Evolutionary conservation across 2,329 filamentous ascomycete species (phyloP).

Genomic region (Microdochium paspali): DNA sequence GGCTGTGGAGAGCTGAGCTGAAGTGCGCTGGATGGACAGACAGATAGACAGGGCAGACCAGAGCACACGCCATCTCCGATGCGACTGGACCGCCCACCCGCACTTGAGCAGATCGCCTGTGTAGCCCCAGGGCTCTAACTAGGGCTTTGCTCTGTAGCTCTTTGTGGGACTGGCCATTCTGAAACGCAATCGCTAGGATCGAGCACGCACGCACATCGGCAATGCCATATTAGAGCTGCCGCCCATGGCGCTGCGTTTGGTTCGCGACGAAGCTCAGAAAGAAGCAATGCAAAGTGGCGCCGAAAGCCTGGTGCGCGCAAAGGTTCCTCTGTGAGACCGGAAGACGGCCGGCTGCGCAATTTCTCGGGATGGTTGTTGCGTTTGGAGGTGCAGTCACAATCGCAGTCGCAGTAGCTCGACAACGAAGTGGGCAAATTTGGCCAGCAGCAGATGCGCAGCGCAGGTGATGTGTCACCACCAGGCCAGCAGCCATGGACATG

Average conservation of each 20-base stretch:
- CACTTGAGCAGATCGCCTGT: background rate
- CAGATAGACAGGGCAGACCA: too few species aligned
- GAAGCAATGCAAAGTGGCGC: background rate
- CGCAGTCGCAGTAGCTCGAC: background rate
- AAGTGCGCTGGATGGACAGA: too few species aligned
- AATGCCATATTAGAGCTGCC: background rate
- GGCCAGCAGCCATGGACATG: background rate
- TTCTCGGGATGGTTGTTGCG: too few species aligned
- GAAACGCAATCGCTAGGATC: background rate
- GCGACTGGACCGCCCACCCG: background rate
- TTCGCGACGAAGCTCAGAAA: background rate
- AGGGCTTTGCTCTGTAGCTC: too few species aligned
- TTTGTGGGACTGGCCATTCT: too few species aligned
- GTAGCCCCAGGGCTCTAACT: too few species aligned
- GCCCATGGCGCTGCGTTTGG: background rate
- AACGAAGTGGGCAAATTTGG: background rate
- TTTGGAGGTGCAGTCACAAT: background rate
- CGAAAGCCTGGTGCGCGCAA: background rate
- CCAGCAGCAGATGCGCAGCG: background rate
- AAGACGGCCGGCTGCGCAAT: too few species aligned
- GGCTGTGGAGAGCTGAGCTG: background rate
- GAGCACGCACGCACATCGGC: background rate
- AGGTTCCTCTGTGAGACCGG: background rate
- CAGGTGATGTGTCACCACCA: background rate
- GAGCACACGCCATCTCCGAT: background rate